A percentile compares a stretch with the other conserved stretches of the same genome.
Evolutionary conservation across 345 rosid species (phyloP).

Genomic region (Nasturtium officinale): DNA sequence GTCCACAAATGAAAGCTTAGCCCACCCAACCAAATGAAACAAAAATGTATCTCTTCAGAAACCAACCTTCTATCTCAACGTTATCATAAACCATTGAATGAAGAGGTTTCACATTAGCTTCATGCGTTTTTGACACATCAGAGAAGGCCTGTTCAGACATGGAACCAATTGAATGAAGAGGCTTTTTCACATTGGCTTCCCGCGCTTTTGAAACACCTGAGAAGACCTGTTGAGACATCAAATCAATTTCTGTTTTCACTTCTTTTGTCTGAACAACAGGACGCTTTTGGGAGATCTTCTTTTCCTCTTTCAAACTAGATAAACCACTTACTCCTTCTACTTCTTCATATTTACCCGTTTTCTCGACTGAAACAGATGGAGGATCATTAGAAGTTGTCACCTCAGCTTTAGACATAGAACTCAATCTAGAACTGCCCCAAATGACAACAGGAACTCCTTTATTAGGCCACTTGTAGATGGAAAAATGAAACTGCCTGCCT

Average conservation of each 20-base stretch:
- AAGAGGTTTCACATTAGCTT: constrained; percentile 47
- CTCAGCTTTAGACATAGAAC: constrained; percentile 45
- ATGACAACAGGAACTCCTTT: constrained; percentile 58
- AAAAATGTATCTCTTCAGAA: not conserved
- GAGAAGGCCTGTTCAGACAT: constrained; percentile 28
- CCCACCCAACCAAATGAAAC: constrained; percentile 4
- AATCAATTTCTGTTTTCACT: constrained; percentile 31
- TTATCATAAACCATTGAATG: constrained; percentile 34
- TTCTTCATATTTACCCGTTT: not conserved
- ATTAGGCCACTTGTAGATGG: constrained; percentile 92
- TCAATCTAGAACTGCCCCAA: constrained; percentile 50
- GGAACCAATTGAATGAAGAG: constrained; percentile 16
- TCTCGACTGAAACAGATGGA: constrained; percentile 9
- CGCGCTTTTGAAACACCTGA: constrained; percentile 37
- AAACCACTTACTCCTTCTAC: not conserved
- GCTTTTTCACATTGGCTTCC: constrained; percentile 41
- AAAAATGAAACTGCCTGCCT: constrained; percentile 72
- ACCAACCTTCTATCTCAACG: constrained; percentile 43
- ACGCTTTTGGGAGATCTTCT: constrained; percentile 14
- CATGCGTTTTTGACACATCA: constrained; percentile 39
- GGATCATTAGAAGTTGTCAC: not conserved
- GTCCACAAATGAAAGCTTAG: constrained; percentile 22
- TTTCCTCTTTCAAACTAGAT: constrained; percentile 15
- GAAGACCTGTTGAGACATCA: constrained; percentile 28
- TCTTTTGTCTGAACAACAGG: constrained; percentile 29